Conservation (phyloP, 176 grass and related monocot species). For the Musa beccarii region DNA sequence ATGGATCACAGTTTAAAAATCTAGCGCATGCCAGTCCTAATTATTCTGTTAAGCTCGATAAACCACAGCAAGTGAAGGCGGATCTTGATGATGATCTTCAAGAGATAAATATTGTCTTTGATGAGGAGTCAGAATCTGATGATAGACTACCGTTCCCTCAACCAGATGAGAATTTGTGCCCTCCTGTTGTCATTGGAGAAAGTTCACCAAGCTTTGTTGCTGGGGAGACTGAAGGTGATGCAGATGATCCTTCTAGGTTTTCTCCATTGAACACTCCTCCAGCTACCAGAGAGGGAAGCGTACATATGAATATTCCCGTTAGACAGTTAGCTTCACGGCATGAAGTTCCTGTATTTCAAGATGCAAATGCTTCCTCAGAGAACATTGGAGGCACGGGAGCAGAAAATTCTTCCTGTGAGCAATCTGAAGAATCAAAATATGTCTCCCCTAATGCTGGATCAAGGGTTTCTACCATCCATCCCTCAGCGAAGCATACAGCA, state of each 20-base stretch:
- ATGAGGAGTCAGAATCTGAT: conserved; percentile 84
- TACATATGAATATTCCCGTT: conserved; percentile 16
- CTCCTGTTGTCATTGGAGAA: conserved; percentile 67
- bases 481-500: conserved; percentile 3
- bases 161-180: conserved; percentile 69
- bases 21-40: conserved; percentile 41
- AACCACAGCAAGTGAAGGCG: conserved; percentile 43
- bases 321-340: conserved; percentile 8
- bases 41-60: conserved; percentile 41
- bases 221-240: conserved; percentile 42
- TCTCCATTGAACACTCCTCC: conserved; percentile 17
- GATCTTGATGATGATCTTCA: conserved; percentile 77
- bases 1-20: conserved; percentile 47
- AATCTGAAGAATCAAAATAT: conserved; percentile 34
- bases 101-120: conserved; percentile 85
- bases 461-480: conserved; percentile 7
- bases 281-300: conserved; percentile 26
- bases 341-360: conserved; percentile 21
- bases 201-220: conserved; percentile 62
- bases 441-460: conserved; percentile 21
- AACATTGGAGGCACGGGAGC: conserved; percentile 20
- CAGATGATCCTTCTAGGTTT: conserved; percentile 40
- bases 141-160: conserved; percentile 88
- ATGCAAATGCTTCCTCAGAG: conserved; percentile 36
- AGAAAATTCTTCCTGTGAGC: conserved; percentile 36